Evolutionary conservation across 2,329 filamentous ascomycete species (phyloP).

Genomic region (Phyllosticta citriasiana): DNA sequence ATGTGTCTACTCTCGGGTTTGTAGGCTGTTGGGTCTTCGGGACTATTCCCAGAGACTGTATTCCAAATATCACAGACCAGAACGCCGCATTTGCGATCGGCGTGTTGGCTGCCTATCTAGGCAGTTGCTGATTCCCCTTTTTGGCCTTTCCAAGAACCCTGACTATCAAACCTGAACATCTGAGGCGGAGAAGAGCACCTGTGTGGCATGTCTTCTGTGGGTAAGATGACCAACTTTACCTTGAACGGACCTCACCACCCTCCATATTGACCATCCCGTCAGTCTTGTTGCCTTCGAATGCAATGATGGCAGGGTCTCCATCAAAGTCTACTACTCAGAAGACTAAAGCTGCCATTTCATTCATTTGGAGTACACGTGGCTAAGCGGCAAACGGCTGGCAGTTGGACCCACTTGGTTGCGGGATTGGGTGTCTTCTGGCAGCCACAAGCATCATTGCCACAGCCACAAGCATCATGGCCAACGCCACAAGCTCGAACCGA

Average conservation of each 20-base stretch:
- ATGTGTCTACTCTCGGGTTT: not conserved
- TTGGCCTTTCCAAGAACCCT: not conserved
- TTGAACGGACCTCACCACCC: not conserved
- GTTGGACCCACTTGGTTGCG: not conserved
- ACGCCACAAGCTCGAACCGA: not conserved
- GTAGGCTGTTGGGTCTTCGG: not conserved
- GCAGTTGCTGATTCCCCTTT: not conserved
- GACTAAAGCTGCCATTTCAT: not conserved
- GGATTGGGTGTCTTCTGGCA: not conserved
- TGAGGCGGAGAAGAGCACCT: not conserved
- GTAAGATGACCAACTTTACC: not conserved
- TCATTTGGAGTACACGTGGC: not conserved
- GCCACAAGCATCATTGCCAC: not conserved
- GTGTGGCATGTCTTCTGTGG: not conserved
- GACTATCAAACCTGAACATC: not conserved
- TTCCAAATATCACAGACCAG: not conserved
- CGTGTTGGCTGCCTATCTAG: not conserved
- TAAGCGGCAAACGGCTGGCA: not conserved
- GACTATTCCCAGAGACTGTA: not conserved
- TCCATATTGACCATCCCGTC: not conserved
- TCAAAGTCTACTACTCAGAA: not conserved
- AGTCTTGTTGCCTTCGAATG: not conserved
- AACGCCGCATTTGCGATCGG: not conserved
- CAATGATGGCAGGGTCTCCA: not conserved
- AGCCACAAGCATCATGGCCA: not conserved